Percentiles rank a stretch among this genome's conserved stretches.
Conservation (phyloP, 2,329 filamentous ascomycete species). For the Colletotrichum tabaci region DNA sequence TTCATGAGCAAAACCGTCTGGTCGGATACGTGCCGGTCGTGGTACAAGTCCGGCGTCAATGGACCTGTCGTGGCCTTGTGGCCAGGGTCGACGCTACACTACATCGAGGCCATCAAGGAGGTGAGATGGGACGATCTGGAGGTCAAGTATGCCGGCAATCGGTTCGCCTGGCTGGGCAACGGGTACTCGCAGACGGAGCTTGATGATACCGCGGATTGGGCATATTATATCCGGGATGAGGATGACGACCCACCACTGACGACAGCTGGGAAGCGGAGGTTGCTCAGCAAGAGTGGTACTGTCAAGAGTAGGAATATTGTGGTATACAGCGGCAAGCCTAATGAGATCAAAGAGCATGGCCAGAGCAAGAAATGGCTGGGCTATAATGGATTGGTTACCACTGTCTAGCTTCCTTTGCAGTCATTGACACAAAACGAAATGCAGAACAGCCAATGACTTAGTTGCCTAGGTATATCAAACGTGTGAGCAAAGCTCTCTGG, state of each 20-base stretch:
- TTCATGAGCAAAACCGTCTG: constrained; percentile 63
- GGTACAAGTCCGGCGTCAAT: constrained; percentile 42
- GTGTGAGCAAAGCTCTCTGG: not conserved
- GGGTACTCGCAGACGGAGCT: constrained; percentile 59
- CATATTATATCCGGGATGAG: constrained; percentile 54
- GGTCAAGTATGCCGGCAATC: constrained; percentile 55
- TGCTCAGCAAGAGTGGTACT: constrained; percentile 48
- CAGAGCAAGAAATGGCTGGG: constrained; percentile 5
- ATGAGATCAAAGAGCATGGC: not conserved
- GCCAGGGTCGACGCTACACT: constrained; percentile 60
- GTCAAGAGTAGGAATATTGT: constrained; percentile 41
- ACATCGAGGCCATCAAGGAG: constrained; percentile 62
- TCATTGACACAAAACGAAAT: not conserved
- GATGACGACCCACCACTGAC: constrained; percentile 52
- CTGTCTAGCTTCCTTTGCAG: not conserved
- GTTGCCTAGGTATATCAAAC: no score
- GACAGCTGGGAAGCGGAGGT: constrained; percentile 43
- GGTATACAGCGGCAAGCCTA: constrained; percentile 39
- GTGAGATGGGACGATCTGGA: constrained; percentile 63
- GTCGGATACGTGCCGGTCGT: constrained; percentile 56
- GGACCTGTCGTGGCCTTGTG: constrained; percentile 40
- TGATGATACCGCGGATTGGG: constrained; percentile 56
- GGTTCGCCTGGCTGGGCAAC: constrained; percentile 58
- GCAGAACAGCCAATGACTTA: no score
- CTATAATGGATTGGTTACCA: not conserved